Conservation (phyloP, 2,329 filamentous ascomycete species). For the Botrytis galanthina region DNA sequence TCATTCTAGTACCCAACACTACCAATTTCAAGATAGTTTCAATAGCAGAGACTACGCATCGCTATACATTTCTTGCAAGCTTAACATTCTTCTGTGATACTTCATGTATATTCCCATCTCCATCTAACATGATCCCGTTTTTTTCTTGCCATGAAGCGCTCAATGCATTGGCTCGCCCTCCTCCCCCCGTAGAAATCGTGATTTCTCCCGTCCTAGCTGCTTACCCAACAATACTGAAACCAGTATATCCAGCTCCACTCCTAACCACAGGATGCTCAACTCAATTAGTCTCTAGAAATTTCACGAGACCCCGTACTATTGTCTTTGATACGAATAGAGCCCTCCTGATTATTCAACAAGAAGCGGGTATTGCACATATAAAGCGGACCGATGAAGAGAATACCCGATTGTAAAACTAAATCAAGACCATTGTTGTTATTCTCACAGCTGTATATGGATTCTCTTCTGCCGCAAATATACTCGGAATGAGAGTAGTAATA, state of each 20-base stretch:
- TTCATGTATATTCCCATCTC: background rate
- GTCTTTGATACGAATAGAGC: slow-evolving; percentile 37
- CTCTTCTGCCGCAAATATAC: background rate
- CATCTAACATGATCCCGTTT: background rate
- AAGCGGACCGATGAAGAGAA: slow-evolving; percentile 31
- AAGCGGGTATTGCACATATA: slow-evolving; percentile 34
- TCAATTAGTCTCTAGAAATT: slow-evolving; percentile 32
- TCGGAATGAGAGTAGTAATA: background rate
- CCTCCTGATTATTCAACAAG: slow-evolving; percentile 36
- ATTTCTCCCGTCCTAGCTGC: too few species aligned
- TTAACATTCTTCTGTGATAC: background rate
- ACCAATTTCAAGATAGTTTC: background rate
- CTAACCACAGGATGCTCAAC: slow-evolving; percentile 34
- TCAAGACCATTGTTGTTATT: slow-evolving; percentile 29
- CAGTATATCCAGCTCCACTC: slow-evolving; percentile 29
- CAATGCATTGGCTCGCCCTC: background rate
- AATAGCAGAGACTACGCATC: background rate
- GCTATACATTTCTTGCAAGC: background rate
- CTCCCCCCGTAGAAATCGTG: too few species aligned
- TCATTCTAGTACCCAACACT: background rate
- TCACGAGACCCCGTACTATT: slow-evolving; percentile 35
- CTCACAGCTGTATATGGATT: slow-evolving; percentile 23
- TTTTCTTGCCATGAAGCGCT: background rate
- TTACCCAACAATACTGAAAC: background rate
- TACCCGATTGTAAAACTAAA: slow-evolving; percentile 29